Evolutionary conservation across 331 rosid genomes (phyloP), one percentile per base, ranked within the genome.

Genomic region (Rhamnella rubrinervis): DNA sequence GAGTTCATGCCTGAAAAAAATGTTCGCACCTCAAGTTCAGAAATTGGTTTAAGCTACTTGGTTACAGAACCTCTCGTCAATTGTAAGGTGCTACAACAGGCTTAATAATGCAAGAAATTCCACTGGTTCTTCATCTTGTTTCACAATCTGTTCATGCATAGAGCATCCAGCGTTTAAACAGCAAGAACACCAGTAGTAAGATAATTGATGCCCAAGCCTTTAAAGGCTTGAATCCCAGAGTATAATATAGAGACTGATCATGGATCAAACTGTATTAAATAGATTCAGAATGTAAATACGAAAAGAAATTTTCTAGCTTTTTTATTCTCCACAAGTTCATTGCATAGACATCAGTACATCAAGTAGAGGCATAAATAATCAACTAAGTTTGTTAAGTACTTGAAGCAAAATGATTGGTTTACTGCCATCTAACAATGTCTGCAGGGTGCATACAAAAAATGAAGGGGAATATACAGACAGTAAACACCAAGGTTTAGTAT

Each of bases 71-170:
- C 75, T 71, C 67, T 77, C 39, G 64, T 64, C 26, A 21, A 25
- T 49, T 44, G 40, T 80, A 66, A 35, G 46, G 59, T 26, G 71
- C 97, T 85, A 82, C 88, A 87, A 84, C 67, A 70, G 85, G 68
- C 81, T 81, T 83, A 91, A 77, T 58, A 88, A 73, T 58, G 86
- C 78, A 31, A 76, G 88, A 77, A 93, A 86, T 64, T 89, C 97
- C 14, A 17, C 72, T 0, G 97, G 85, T 74, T 93, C 98, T 85
- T 91, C 96, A 52, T 80, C 87, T 81, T 93, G 95, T 81, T 80
- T 87, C 67, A 91, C 88, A 70, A 84, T 69, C 98, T 93, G 35
- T 31, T 31, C 35, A 31, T 3, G 80, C 17, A 67, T 14, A 81
- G 60, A 69, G 35, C 28, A 81, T 53, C 55, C 39, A 70, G 19